Evolutionary conservation across 192 early-diverging fungal species (phyloP).

Genomic region (Mortierella antarctica): DNA sequence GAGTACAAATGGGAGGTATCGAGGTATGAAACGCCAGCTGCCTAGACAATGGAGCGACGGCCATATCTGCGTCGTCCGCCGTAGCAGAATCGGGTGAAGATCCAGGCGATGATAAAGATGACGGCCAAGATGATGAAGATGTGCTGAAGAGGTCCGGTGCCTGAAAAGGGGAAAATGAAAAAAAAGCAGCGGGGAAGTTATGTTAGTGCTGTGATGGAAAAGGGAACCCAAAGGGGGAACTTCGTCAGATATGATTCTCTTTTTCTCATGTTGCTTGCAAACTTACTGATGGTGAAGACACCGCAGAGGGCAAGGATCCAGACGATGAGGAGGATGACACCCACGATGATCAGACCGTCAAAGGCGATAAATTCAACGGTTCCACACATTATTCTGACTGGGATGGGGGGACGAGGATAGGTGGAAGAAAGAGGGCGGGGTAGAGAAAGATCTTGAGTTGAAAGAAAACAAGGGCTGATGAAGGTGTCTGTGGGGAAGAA

Average conservation of each 20-base stretch:
- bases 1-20: not conserved
- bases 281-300: not conserved
- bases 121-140: slow-evolving; percentile 13
- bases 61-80: slow-evolving; percentile 5
- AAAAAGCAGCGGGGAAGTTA: not conserved
- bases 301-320: slow-evolving; percentile 18
- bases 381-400: slow-evolving; percentile 1
- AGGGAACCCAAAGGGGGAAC: too few species aligned
- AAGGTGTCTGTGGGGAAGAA: not conserved
- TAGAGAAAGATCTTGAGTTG: not conserved
- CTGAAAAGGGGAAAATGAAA: not conserved
- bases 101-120: slow-evolving; percentile 23
- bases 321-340: slow-evolving; percentile 9
- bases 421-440: not conserved
- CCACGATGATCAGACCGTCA: slow-evolving; percentile 20
- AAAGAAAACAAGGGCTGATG: not conserved
- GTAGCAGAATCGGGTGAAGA: slow-evolving; percentile 28
- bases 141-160: slow-evolving; percentile 4
- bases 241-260: too few species aligned
- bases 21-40: not conserved
- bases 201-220: too few species aligned
- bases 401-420: not conserved
- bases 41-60: not conserved
- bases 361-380: slow-evolving; percentile 9
- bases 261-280: too few species aligned